Evolutionary conservation across 2,329 filamentous ascomycete genomes (phyloP).

Genomic region (Microdochium paspali): DNA sequence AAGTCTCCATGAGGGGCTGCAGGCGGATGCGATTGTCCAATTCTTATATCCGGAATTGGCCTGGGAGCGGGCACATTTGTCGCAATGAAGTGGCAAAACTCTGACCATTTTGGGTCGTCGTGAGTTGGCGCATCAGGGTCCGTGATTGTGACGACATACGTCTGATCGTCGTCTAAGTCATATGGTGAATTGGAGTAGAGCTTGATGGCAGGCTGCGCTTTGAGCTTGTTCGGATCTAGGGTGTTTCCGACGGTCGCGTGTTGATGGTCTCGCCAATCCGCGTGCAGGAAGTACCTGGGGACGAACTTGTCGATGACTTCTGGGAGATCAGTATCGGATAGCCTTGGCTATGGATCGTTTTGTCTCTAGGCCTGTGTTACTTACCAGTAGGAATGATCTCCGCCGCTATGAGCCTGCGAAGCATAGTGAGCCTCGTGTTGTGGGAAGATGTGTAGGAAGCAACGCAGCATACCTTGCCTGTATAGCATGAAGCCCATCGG

Average conservation of each 20-base stretch:
- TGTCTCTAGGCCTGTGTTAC: not conserved
- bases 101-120: conserved; percentile 30
- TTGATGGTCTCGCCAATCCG: conserved; percentile 32
- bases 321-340: not conserved
- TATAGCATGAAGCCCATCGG: not conserved
- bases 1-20: no score
- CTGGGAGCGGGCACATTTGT: conserved; percentile 17
- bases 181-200: conserved; percentile 13
- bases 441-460: no score
- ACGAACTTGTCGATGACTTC: conserved; percentile 50
- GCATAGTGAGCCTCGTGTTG: not conserved
- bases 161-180: conserved; percentile 8
- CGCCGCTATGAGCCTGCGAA: conserved; percentile 16
- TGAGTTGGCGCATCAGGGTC: conserved; percentile 34
- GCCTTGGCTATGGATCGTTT: not conserved
- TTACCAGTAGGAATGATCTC: conserved; percentile 23
- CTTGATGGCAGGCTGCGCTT: conserved; percentile 22
- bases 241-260: conserved; percentile 43
- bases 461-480: not conserved
- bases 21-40: conserved; percentile 6
- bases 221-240: conserved; percentile 20
- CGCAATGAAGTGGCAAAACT: conserved; percentile 36
- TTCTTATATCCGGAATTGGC: conserved; percentile 8
- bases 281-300: conserved; percentile 40
- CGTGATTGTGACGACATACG: conserved; percentile 24